Evolutionary conservation across 192 early-diverging fungal species (phyloP).

Genomic region (Linnemannia schmuckeri): DNA sequence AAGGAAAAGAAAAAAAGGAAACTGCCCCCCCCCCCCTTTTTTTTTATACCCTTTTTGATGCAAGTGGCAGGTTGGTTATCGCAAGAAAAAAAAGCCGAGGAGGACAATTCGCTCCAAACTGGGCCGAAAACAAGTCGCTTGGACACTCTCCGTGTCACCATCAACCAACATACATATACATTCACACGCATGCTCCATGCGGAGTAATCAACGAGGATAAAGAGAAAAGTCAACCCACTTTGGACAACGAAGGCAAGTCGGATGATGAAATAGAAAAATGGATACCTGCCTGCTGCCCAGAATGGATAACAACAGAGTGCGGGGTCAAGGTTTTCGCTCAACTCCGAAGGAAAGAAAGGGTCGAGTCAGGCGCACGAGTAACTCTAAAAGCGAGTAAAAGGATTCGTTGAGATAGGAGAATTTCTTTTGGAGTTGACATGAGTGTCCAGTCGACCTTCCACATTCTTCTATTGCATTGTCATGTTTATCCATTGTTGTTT

Average conservation of each 20-base stretch:
- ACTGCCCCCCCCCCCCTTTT: neutral
- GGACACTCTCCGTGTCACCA: neutral
- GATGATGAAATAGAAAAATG: conserved; percentile 6
- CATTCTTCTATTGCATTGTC: neutral
- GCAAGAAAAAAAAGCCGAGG: neutral
- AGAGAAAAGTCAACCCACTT: neutral
- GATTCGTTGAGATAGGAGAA: neutral
- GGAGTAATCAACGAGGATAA: neutral
- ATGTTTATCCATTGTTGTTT: neutral
- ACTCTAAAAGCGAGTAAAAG: neutral
- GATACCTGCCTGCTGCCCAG: neutral
- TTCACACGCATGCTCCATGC: neutral
- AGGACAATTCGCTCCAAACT: neutral
- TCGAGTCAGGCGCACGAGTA: conserved; percentile 3
- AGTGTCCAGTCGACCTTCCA: neutral
- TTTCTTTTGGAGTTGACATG: neutral
- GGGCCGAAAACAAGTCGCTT: neutral
- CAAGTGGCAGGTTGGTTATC: neutral
- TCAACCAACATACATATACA: neutral
- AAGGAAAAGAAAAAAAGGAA: neutral
- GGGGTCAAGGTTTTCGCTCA: conserved; percentile 4
- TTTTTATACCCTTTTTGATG: neutral
- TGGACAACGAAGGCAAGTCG: neutral
- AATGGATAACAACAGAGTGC: conserved; percentile 4
- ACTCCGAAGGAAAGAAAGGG: neutral